Conservation (phyloP, 1,284 basidiomycete genomes). For the Clitocybe nebularis region DNA sequence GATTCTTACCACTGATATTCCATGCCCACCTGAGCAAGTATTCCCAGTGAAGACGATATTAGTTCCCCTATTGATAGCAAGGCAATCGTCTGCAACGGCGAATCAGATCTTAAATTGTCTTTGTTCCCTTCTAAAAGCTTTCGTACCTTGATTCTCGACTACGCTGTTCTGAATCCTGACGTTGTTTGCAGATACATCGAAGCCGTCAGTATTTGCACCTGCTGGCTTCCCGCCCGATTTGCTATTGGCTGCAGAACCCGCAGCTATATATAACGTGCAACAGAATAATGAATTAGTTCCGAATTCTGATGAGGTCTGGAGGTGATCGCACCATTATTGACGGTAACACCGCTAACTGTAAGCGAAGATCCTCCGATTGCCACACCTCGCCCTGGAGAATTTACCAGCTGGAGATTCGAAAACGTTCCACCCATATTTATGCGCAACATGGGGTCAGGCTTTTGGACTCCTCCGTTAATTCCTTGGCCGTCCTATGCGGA, state of each 20-base stretch:
- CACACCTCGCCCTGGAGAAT: constrained; percentile 27
- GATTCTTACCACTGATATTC: constrained; percentile 42
- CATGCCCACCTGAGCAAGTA: constrained; percentile 46
- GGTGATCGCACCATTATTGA: constrained; percentile 24
- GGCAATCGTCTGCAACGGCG: constrained; percentile 43
- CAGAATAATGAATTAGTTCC: neutral
- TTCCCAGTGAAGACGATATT: constrained; percentile 46
- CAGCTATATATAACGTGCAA: constrained; percentile 7
- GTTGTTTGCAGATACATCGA: constrained; percentile 32
- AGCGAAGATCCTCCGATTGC: constrained; percentile 22
- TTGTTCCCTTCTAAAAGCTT: too few relatives aligned
- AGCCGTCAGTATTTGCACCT: constrained; percentile 38
- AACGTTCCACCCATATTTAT: constrained; percentile 18
- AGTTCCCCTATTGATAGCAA: constrained; percentile 47
- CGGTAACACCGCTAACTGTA: constrained; percentile 11
- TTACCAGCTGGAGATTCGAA: constrained; percentile 24
- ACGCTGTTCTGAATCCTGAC: constrained; percentile 30
- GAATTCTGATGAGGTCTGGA: neutral
- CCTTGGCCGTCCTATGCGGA: constrained; percentile 32
- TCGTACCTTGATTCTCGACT: constrained; percentile 10
- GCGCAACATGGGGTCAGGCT: constrained; percentile 31
- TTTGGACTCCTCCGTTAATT: constrained; percentile 17
- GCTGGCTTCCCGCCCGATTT: constrained; percentile 17
- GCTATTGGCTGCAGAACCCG: constrained; percentile 19
- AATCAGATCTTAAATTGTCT: neutral